phyloP scores from a whole-genome alignment of 2,329 filamentous ascomycete species.

The Stagonosporopsis rhizophila region DNA sequence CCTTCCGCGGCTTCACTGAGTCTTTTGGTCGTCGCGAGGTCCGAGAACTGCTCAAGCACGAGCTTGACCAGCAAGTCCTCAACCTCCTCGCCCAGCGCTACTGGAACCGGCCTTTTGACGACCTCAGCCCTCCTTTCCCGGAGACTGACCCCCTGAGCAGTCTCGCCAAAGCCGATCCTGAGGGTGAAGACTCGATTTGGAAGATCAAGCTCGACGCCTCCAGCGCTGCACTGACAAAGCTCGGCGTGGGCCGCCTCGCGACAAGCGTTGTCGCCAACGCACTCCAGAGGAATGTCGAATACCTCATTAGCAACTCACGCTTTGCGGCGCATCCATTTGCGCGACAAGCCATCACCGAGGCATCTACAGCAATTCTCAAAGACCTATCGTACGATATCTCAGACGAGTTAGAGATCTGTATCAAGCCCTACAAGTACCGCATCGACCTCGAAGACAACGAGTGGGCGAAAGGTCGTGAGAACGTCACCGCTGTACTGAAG shows the following conservation, averaged over 20 bases:
- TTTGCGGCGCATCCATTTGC: conserved; percentile 93
- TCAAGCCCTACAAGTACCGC: conserved; percentile 98
- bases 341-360: conserved; percentile 88
- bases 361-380: conserved; percentile 86
- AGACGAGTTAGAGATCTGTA: conserved; percentile 97
- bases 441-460: conserved; percentile 93
- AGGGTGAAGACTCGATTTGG: conserved; percentile 81
- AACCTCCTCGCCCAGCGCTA: conserved; percentile 92
- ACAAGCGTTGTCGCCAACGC: conserved; percentile 89
- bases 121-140: conserved; percentile 70
- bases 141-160: conserved; percentile 78
- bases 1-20: conserved; percentile 92
- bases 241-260: conserved; percentile 90
- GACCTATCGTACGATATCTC: conserved; percentile 96
- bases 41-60: conserved; percentile 84
- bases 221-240: conserved; percentile 86
- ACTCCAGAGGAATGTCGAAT: conserved; percentile 84
- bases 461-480: conserved; percentile 85
- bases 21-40: conserved; percentile 90
- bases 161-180: conserved; percentile 81
- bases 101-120: conserved; percentile 95
- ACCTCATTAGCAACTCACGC: conserved; percentile 78
- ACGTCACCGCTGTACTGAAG: conserved; percentile 81
- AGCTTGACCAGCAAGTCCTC: conserved; percentile 92
- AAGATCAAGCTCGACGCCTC: conserved; percentile 92